Evolutionary conservation across 176 grass and related monocot species (phyloP).

Genomic region (Luzula sylvatica): DNA sequence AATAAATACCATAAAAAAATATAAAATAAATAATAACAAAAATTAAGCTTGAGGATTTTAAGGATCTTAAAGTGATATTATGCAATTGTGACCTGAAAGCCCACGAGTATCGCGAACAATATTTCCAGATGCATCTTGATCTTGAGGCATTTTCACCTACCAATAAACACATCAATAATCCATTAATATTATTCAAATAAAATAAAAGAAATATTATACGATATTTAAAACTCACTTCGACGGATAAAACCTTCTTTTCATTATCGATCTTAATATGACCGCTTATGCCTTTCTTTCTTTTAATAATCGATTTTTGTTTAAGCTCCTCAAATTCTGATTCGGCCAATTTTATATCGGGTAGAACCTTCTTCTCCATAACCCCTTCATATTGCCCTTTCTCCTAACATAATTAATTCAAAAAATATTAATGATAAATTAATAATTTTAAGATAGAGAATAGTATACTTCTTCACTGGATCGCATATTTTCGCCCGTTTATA

Average conservation of each 20-base stretch:
- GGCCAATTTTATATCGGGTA: constrained; percentile 59
- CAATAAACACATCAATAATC: background rate
- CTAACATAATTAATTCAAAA: constrained; percentile 27
- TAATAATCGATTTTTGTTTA: constrained; percentile 60
- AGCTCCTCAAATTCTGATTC: constrained; percentile 45
- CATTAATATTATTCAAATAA: constrained; percentile 1
- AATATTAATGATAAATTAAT: background rate
- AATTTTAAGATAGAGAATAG: too few relatives aligned
- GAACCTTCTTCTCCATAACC: constrained; percentile 68
- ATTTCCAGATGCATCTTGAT: constrained; percentile 74
- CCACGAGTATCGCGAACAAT: constrained; percentile 75
- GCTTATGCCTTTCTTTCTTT: constrained; percentile 77
- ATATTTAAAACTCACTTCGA: constrained; percentile 43
- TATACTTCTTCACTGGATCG: constrained; percentile 46
- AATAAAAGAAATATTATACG: constrained; percentile 7
- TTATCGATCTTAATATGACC: constrained; percentile 84
- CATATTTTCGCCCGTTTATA: constrained; percentile 40
- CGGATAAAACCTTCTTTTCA: constrained; percentile 48
- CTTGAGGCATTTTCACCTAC: constrained; percentile 98
- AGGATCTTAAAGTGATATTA: too few relatives aligned
- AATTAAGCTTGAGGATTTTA: background rate
- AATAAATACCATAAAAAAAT: constrained; percentile 9
- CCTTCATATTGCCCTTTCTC: constrained; percentile 62
- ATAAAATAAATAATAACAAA: constrained; percentile 3
- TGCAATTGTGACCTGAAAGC: constrained; percentile 71